Evolutionary conservation across 2,329 filamentous ascomycete genomes (phyloP).

Genomic region (Fusarium nygamai): DNA sequence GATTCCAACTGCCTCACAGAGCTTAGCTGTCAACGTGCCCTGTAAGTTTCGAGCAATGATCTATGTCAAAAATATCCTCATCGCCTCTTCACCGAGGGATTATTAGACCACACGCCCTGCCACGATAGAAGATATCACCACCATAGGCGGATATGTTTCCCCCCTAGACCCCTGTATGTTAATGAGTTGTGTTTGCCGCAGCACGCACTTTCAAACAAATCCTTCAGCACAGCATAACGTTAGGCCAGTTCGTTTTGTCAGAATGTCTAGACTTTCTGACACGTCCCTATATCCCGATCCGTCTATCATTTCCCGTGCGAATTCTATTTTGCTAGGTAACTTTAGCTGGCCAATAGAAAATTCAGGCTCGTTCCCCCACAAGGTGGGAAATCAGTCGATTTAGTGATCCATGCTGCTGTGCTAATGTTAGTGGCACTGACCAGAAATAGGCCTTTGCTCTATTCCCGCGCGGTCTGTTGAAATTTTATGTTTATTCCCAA

Average conservation of each 20-base stretch:
- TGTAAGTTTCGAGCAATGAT: background rate
- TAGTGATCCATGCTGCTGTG: background rate
- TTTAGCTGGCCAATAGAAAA: background rate
- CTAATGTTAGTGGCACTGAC: background rate
- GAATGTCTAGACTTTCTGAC: background rate
- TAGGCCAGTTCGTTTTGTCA: background rate
- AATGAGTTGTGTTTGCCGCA: background rate
- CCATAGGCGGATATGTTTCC: background rate
- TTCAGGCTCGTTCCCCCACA: constrained; percentile 18
- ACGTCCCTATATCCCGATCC: constrained; percentile 2
- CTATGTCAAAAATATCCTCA: constrained; percentile 14
- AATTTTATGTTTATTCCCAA: background rate
- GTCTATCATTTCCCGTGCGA: constrained; percentile 20
- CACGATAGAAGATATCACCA: background rate
- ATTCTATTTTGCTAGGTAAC: background rate
- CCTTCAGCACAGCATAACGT: background rate
- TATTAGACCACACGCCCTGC: constrained; percentile 13
- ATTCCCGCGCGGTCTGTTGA: background rate
- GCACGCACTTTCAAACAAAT: background rate
- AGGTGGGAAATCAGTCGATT: constrained; percentile 33
- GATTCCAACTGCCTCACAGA: background rate
- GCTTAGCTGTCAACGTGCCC: background rate
- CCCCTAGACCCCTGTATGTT: background rate
- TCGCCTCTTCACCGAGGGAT: background rate
- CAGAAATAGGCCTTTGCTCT: background rate